Evolutionary conservation across 1,284 basidiomycete species (phyloP).

Genomic region (Fistulina hepatica): DNA sequence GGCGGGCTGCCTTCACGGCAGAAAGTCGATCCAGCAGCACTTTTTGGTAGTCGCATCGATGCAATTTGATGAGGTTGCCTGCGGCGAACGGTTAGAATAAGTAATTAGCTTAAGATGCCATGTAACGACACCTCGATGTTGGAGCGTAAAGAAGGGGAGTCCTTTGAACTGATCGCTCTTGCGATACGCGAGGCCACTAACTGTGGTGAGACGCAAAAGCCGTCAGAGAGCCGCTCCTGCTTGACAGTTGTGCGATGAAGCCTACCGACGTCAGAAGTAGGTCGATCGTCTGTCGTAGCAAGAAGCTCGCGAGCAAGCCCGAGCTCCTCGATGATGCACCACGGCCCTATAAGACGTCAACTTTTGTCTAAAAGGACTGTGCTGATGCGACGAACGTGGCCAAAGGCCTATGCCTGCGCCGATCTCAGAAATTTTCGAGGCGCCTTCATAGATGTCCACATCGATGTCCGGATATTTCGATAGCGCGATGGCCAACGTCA

Average conservation of each 20-base stretch:
- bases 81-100: not conserved
- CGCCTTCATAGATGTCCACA: conserved; percentile 37
- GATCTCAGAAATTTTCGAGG: conserved; percentile 36
- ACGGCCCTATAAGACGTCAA: conserved; percentile 16
- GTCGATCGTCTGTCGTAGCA: conserved; percentile 30
- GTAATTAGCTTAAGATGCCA: not conserved
- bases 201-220: conserved; percentile 3
- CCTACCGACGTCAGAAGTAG: conserved; percentile 10
- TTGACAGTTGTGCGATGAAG: not conserved
- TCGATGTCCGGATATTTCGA: conserved; percentile 29
- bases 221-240: not conserved
- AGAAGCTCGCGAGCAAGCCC: conserved; percentile 30
- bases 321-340: conserved; percentile 32
- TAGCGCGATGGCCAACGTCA: conserved; percentile 34
- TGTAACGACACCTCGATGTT: conserved; percentile 9
- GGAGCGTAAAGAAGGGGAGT: conserved; percentile 9
- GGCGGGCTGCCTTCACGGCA: conserved; percentile 21
- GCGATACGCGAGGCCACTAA: conserved; percentile 9
- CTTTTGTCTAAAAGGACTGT: conserved; percentile 1
- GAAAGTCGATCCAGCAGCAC: conserved; percentile 32
- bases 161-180: conserved; percentile 9
- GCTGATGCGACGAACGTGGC: conserved; percentile 16
- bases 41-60: conserved; percentile 38
- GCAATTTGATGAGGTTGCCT: conserved; percentile 33
- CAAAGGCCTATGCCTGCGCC: conserved; percentile 41